Base-by-base conservation (phyloP, 2,329 filamentous ascomycete genomes). In the Moelleriella libera region DNA sequence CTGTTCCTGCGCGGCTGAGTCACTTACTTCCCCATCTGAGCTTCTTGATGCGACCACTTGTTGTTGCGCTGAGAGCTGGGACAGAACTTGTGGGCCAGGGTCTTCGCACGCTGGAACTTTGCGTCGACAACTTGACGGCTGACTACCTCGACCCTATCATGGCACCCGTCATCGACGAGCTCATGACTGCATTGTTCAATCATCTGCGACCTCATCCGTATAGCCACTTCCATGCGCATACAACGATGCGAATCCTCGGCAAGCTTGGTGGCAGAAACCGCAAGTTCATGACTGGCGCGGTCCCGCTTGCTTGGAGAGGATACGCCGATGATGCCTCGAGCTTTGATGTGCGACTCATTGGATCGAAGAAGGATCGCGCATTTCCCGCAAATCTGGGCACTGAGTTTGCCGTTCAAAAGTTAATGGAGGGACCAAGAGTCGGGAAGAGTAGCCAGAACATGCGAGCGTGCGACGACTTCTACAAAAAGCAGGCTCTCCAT, bases 111-210 rank as follows among this genome's bases (percentile, higher is more conserved):
- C 70, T 99, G 5, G 92, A 99, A 59, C 76, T 99, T 2, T 99
- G 92, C 58, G 92, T 99, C 14, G 92, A 99, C 53, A 99, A 99
- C 56, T 75, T 99, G 0, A 98, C 94, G 0, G 90, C 92, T 0
- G 92, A 98, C 58, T 99, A 98, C 59, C 71, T 99, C 11, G 92
- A 99, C 57, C 94, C 92, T 0, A 97, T 99, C 57, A 98, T 98
- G 90, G 88, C 90, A 2, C 94, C 92, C 0, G 94, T 97, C 30
- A 97, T 99, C 63, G 90, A 98, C 57, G 92, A 99, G 60, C 72
- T 99, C 43, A 98, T 98, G 92, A 92, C 88, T 44, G 90, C 90
- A 1, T 73, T 99, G 1, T 98, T 94, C 74, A 89, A 96, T 53
- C 94, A 98, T 62, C 74, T 99, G 41, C 85, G 85, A 57, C 94